Evolutionary conservation across 2,329 filamentous ascomycete genomes (phyloP).

Genomic region (Paracorniculantispora psalliotae): DNA sequence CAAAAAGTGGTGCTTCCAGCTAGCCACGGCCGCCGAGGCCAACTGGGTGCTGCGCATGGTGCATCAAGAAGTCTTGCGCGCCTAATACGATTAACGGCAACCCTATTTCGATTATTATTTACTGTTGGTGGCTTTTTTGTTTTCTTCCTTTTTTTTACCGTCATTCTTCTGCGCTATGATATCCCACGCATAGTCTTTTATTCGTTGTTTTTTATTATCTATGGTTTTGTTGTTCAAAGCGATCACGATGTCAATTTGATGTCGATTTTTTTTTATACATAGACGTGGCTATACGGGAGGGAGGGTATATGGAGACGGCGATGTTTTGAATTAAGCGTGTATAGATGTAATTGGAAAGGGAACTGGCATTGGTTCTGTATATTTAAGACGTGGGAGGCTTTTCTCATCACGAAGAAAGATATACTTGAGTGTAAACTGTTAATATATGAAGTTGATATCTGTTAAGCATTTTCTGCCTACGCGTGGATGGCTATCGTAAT

Average conservation of each 20-base stretch:
- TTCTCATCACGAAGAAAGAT: background rate
- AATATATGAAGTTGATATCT: background rate
- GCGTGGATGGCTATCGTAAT: too few relatives aligned
- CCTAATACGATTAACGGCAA: slow-evolving; percentile 19
- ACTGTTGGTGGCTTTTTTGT: background rate
- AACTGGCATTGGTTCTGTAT: background rate
- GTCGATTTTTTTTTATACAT: background rate
- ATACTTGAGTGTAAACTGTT: background rate
- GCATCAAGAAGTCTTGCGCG: slow-evolving; percentile 49
- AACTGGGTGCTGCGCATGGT: slow-evolving; percentile 52
- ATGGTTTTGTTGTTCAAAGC: background rate
- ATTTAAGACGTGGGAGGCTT: background rate
- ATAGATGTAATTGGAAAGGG: background rate
- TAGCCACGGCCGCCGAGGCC: slow-evolving; percentile 47
- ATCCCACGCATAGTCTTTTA: background rate
- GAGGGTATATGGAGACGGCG: background rate
- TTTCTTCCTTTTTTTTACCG: background rate
- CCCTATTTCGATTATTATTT: background rate
- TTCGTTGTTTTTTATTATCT: background rate
- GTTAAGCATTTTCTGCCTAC: background rate
- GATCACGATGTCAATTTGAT: background rate
- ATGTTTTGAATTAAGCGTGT: background rate
- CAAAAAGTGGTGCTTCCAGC: slow-evolving; percentile 62
- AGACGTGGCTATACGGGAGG: background rate
- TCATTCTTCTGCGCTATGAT: slow-evolving; percentile 3